These are phyloP conservation scores for Solanum neorickii DNA, from an alignment of 257 asterid genomes.

Conservation along the genomic window DNA sequence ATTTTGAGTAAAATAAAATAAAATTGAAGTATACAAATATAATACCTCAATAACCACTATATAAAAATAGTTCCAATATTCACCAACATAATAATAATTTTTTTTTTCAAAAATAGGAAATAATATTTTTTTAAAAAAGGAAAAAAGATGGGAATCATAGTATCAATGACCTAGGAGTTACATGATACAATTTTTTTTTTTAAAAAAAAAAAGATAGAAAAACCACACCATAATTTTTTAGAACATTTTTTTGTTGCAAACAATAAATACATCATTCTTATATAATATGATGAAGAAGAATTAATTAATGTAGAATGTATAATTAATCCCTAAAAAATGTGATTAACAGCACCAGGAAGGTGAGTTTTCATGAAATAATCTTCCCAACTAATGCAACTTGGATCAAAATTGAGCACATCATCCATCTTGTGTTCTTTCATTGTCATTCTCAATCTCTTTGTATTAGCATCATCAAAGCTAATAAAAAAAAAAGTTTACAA, in stretches of 20 bases:
- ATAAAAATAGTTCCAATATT: too few relatives aligned
- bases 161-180: too few relatives aligned
- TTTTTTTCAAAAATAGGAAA: too few relatives aligned
- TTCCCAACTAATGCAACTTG: slow-evolving; percentile 39
- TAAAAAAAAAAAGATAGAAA: too few relatives aligned
- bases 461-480: slow-evolving; percentile 55
- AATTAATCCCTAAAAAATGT: slow-evolving; percentile 11
- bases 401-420: slow-evolving; percentile 35
- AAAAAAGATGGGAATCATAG: too few relatives aligned
- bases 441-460: slow-evolving; percentile 29
- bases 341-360: slow-evolving; percentile 36
- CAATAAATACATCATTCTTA: neutral
- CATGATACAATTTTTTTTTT: too few relatives aligned
- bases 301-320: neutral
- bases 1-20: too few relatives aligned
- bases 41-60: too few relatives aligned
- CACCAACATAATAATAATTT: too few relatives aligned
- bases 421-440: slow-evolving; percentile 5
- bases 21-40: too few relatives aligned
- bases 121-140: too few relatives aligned
- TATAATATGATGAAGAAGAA: neutral
- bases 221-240: too few relatives aligned
- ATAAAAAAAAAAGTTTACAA: neutral
- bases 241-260: neutral
- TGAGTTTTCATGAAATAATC: slow-evolving; percentile 48